Evolutionary conservation across 2,329 filamentous ascomycete genomes (phyloP), one percentile per base, ranked within the genome.

Genomic region (Fusarium subglutinans): DNA sequence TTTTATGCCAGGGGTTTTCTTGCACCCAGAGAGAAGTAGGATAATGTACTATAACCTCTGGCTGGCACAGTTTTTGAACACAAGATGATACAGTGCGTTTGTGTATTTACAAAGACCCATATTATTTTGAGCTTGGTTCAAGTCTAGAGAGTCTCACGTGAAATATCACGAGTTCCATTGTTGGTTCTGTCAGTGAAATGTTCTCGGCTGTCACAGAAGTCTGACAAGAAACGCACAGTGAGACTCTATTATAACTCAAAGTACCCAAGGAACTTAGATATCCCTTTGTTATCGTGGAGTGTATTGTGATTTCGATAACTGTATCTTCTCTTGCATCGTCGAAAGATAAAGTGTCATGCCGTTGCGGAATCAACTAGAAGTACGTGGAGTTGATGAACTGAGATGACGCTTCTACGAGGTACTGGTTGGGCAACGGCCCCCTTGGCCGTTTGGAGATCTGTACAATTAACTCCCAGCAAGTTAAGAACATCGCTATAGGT

Each of bases 391-490:
- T 24, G 12, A 35, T 24, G 12, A 14, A 6, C 17, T 35, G 6
- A 51, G 8, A 11, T 4, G 12, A 17, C 3, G 17, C n/a, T 24
- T 35, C 22, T 20, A 7, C 2, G 12, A 20, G 6, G 6, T 8
- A 8, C 4, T 18, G 35, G 4, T 37, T 11, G 20, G 13, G 17
- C 9, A 15, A 35, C 15, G 9, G 11, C 3, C 0, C 26, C 2
- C 26, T 26, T 24, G 17, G 2, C 17, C 18, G 14, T 35, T 24
- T 14, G 4, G 3, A 24, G 2, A 15, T 24, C 2, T 14, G 10
- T 24, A 1, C 9, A 8, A 6, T 51, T 3, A 2, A 20, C 3
- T 15, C 20, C 3, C 2, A 35, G 8, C 4, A 11, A 22, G 2
- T 7, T 9, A 2, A 7, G 8, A 17, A 28, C 7, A 17, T 4